These are phyloP conservation scores for Meyerozyma sp. DNA, from an alignment of 1,139 yeast species.

Conservation along the genomic window DNA sequence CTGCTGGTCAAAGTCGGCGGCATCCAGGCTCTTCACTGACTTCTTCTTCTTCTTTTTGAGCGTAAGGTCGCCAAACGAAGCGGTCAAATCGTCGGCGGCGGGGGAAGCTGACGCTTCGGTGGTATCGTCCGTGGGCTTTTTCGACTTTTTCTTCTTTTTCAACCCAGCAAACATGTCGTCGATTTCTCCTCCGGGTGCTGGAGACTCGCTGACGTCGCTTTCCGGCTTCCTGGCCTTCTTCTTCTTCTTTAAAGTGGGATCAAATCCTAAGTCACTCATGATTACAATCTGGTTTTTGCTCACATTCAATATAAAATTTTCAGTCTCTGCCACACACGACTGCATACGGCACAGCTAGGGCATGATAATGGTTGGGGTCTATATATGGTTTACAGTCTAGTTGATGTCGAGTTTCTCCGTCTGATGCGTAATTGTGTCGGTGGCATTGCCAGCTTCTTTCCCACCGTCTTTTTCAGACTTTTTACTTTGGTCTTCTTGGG, in stretches of 20 bases:
- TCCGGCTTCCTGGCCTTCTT: conserved; percentile 57
- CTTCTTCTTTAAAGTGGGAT: conserved; percentile 78
- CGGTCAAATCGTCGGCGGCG: conserved; percentile 44
- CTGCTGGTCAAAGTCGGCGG: conserved; percentile 82
- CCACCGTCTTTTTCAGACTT: not conserved
- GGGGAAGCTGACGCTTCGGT: conserved; percentile 31
- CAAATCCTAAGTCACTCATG: conserved; percentile 68
- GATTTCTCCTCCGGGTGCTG: conserved; percentile 24
- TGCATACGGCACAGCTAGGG: not conserved
- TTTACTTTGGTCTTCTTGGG: conserved; percentile 11
- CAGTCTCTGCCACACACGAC: not conserved
- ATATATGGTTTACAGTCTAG: not conserved
- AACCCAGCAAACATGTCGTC: conserved; percentile 53
- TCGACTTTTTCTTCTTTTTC: conserved; percentile 50
- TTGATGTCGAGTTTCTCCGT: not conserved
- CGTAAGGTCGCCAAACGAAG: conserved; percentile 67
- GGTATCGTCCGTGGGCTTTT: conserved; percentile 33
- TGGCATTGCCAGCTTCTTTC: not conserved
- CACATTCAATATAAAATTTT: not conserved
- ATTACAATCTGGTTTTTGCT: conserved; percentile 1
- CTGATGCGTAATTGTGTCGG: not conserved
- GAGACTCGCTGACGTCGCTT: conserved; percentile 27
- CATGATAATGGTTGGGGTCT: not conserved
- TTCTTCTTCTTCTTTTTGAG: conserved; percentile 77
- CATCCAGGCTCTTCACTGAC: conserved; percentile 50